Conservation (phyloP, 2,329 filamentous ascomycete species). For the Claviceps cyperi region DNA sequence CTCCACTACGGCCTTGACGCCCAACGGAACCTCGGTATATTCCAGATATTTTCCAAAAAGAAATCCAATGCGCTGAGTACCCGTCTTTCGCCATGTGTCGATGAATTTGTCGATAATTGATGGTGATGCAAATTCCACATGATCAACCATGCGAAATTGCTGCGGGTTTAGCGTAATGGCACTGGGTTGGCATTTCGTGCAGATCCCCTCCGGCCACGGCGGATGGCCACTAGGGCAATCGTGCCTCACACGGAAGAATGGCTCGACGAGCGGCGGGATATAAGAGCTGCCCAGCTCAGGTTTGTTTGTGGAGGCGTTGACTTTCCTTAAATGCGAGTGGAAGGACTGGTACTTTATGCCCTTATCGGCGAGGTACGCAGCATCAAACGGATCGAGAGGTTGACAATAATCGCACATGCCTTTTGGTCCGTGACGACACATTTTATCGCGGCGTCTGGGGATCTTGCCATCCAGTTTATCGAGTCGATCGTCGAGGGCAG, state of each 20-base stretch:
- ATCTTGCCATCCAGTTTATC: conserved; percentile 90
- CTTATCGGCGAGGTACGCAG: conserved; percentile 80
- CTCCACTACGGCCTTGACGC: conserved; percentile 89
- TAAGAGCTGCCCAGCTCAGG: conserved; percentile 87
- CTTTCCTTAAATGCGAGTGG: conserved; percentile 84
- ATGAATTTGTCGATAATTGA: conserved; percentile 79
- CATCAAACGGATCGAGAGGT: conserved; percentile 84
- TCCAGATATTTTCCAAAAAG: conserved; percentile 84
- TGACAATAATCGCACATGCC: conserved; percentile 99
- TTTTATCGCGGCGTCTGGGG: conserved; percentile 59
- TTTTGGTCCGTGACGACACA: conserved; percentile 92
- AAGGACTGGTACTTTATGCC: conserved; percentile 99
- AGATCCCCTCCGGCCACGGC: conserved; percentile 90
- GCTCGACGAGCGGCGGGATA: conserved; percentile 87
- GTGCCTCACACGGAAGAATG: conserved; percentile 75
- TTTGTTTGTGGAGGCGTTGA: conserved; percentile 93
- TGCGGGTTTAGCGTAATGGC: conserved; percentile 93
- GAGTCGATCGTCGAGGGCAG: conserved; percentile 69
- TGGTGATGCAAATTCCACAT: conserved; percentile 86
- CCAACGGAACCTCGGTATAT: conserved; percentile 83
- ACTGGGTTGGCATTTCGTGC: conserved; percentile 94
- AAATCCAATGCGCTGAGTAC: conserved; percentile 72
- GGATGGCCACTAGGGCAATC: conserved; percentile 90
- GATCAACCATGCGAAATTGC: conserved; percentile 90
- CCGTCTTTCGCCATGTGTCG: conserved; percentile 80